These are phyloP conservation scores for Cladosporium austrohemisphaericum DNA, from an alignment of 2,329 filamentous ascomycete genomes.

Conservation along the genomic window DNA sequence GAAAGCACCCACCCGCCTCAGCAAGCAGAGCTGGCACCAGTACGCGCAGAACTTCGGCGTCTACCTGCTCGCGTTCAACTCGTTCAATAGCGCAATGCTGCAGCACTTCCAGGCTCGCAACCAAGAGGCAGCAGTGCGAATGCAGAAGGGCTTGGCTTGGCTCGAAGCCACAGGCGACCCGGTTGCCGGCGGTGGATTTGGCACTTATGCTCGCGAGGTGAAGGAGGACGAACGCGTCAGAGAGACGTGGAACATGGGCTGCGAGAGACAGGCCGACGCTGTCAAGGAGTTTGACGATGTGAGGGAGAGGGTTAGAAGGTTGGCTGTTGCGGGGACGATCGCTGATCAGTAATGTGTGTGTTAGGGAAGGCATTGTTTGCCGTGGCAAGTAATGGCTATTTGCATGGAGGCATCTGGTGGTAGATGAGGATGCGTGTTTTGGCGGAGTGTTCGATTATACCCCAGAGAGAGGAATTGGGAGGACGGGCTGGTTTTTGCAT, in stretches of 20 bases:
- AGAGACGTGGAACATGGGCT: conserved; percentile 57
- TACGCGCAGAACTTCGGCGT: conserved; percentile 52
- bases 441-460: too few species aligned
- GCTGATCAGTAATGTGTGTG: conserved; percentile 17
- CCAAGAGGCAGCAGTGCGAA: conserved; percentile 35
- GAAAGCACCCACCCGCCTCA: conserved; percentile 40
- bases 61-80: conserved; percentile 56
- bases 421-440: background rate
- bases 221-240: conserved; percentile 63
- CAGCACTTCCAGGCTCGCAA: conserved; percentile 53
- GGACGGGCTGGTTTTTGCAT: too few species aligned
- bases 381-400: too few species aligned
- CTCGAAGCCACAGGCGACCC: conserved; percentile 51
- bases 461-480: too few species aligned
- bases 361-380: background rate
- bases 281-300: conserved; percentile 56
- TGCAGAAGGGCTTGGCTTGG: conserved; percentile 46
- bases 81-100: conserved; percentile 54
- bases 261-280: conserved; percentile 57
- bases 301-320: conserved; percentile 39
- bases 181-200: conserved; percentile 41
- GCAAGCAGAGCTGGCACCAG: conserved; percentile 46
- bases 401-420: background rate
- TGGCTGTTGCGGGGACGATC: conserved; percentile 22
- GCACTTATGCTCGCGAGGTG: conserved; percentile 58